Base-by-base conservation (phyloP, 345 rosid genomes). In the Pistacia atlantica region DNA sequence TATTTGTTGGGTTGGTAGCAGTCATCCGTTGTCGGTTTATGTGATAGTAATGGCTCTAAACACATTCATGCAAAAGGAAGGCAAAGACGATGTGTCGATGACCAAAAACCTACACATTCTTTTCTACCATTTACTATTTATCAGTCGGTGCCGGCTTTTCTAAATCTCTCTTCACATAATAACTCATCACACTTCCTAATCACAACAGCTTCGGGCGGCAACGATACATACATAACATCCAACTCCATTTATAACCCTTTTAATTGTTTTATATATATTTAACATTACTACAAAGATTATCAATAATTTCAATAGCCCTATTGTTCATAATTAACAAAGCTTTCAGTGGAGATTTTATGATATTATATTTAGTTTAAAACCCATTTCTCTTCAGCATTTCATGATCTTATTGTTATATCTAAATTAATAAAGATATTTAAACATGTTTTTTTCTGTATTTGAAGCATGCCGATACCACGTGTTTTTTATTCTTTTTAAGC, bases 121-220 rank as follows among this genome's bases (percentile, higher is more conserved):
- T 4, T 18, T 38, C 28, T n/a, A 25, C 72, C 18, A 12, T 14
- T 28, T 13, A 51, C 45, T 20, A 4, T 14, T 20, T 4, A 2
- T 9, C 13, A 37, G 71, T 74, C 77, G 71, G 71, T 74, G 77
- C 77, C 71, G 77, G 71, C 77, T 65, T 14, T 16, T 25, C 8
- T 17, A 17, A 11, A 8, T 33, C 37, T 33, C 62, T 22, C 54
- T 18, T 33, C 60, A 8, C 49, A 48, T 8, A 31, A 31, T 31
- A 48, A 17, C 2, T 4, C 74, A 14, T 16, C 14, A 48, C 66
- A 22, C 12, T 57, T n/a, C 12, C 22, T 9, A 38, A 28, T 9
- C 2, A 2, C 3, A 28, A 31, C 22, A 49, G 48, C 70, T n/a
- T 37, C 17, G 69, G 42, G 38, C 69, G 70, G 77, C 70, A 52